A percentile compares a stretch with the other conserved stretches of the same genome.
Evolutionary conservation across 257 asterid genomes (phyloP).

Genomic region (Primulina tabacum): DNA sequence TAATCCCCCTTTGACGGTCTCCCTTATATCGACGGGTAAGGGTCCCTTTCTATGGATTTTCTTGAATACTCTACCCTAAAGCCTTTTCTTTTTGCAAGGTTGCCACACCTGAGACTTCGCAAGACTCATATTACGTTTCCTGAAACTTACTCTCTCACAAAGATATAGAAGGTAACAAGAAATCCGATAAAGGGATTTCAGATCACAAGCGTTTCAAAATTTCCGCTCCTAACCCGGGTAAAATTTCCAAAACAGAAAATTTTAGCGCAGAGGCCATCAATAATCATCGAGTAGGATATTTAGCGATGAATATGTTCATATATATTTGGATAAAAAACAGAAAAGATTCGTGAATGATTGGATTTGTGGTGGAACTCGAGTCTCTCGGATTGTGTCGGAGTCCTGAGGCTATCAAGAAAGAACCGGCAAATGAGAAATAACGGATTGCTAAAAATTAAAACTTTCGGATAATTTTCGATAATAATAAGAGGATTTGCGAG

Average conservation of each 20-base stretch:
- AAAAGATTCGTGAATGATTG: neutral
- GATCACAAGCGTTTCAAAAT: constrained; percentile 1
- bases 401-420: neutral
- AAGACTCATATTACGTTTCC: constrained; percentile 33
- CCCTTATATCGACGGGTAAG: neutral
- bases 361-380: constrained; percentile 4
- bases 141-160: neutral
- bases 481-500: neutral
- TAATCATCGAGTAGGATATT: neutral
- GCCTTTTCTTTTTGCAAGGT: constrained; percentile 66
- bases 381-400: neutral
- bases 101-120: constrained; percentile 70
- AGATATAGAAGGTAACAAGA: neutral
- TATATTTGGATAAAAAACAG: neutral
- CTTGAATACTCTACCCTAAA: constrained; percentile 31
- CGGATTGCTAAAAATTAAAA: neutral
- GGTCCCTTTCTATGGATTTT: neutral
- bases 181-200: neutral
- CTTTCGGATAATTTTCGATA: neutral
- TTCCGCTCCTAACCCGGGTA: neutral
- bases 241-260: neutral
- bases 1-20: neutral
- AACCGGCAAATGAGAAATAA: neutral
- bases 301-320: neutral
- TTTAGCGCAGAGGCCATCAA: constrained; percentile 9